phyloP scores from a whole-genome alignment of 768 basidiomycete species.

The Psilocybe subaeruginosa region DNA sequence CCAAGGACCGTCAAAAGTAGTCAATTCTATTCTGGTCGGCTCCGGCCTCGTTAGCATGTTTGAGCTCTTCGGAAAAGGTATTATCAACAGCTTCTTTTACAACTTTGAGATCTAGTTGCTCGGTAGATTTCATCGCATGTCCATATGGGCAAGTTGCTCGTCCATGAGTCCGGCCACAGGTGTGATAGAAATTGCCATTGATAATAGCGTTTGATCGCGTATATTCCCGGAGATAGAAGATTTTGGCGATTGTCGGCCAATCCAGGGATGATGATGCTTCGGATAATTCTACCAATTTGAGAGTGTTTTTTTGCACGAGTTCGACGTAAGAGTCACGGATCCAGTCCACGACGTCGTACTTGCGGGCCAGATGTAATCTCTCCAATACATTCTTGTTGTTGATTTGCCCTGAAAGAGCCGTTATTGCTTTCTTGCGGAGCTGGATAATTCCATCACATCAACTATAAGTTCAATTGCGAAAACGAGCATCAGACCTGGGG shows the following conservation, averaged over 20 bases:
- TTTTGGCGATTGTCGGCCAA: constrained; percentile 9
- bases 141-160: too few species aligned
- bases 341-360: not conserved
- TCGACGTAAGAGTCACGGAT: not conserved
- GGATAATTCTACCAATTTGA: not conserved
- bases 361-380: not conserved
- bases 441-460: not conserved
- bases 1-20: too few species aligned
- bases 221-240: constrained; percentile 2
- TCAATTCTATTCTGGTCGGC: too few species aligned
- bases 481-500: not conserved
- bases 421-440: not conserved
- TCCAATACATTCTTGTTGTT: not conserved
- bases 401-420: not conserved
- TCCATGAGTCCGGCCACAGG: too few species aligned
- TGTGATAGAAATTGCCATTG: too few species aligned
- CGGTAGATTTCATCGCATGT: too few species aligned
- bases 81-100: too few species aligned
- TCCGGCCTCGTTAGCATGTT: too few species aligned
- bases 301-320: not conserved
- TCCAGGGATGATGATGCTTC: not conserved
- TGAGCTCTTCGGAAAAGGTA: too few species aligned
- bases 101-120: too few species aligned
- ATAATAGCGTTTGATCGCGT: too few species aligned
- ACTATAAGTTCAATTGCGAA: not conserved